Evolutionary conservation across 225 moss, liverwort and hornwort species (phyloP), one percentile per base, ranked within the genome.

Genomic region (Climacium dendroides): DNA sequence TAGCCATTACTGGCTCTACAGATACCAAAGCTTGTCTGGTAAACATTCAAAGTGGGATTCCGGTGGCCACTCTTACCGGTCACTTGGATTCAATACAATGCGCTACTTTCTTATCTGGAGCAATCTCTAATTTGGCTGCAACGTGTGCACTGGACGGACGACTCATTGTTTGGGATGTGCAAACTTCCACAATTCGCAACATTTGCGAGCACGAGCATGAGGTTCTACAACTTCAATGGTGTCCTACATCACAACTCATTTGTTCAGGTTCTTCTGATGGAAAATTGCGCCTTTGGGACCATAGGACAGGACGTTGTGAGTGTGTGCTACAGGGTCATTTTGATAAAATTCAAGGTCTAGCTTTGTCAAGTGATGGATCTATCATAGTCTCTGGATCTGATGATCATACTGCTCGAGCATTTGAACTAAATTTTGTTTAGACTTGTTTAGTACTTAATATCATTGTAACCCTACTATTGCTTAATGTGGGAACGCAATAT

Each of bases 401-500:
- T 73, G 73, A 48, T 73, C 30, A 73, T 12, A 73, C 11, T 48
- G 48, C 48, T 1, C 48, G 32, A 47, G 74, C 74, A 74, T 74
- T 74, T 32, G 48, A 74, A 30, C 7, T 47, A 74, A 48, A 30
- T 48, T 48, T 30, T 30, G 7, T 48, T 74, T 74, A 74, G 48
- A 30, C 19, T 30, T 48, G 48, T 19, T 11, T 30, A 30, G 11
- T 47, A 7, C 7, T 30, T 48, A 4, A 30, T 48, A 48, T 19
- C 19, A 32, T 19, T 74, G 32, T 11, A 11, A n/a, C 2, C 19
- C 17, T 47, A 19, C 11, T 45, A 47, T 29, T 10, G 19, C 2
- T 24, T 29, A 47, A 47, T 30, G 0, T 73, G 0, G n/a, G n/a
- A 30, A 47, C 0, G 1, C 11, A 72, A 29, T 10, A 10, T 29